These are phyloP conservation scores for Musa schizocarpa DNA, from an alignment of 176 grass and related monocot genomes.

Conservation along the genomic window DNA sequence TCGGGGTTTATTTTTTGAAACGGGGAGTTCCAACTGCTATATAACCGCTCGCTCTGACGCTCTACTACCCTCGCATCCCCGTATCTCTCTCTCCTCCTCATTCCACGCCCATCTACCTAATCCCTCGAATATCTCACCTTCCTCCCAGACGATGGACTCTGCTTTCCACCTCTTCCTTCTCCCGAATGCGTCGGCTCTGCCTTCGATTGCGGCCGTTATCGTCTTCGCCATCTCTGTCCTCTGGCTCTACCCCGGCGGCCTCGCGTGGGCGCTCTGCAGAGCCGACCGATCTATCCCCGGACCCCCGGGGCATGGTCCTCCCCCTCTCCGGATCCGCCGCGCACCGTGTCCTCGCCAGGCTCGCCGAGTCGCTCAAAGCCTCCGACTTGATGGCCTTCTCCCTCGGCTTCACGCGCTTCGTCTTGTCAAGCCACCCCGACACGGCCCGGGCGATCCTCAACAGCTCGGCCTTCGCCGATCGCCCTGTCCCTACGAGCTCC, in stretches of 20 bases:
- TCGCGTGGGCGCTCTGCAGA: conserved; percentile 20
- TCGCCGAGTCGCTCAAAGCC: conserved; percentile 2
- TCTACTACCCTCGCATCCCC: not conserved
- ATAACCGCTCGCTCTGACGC: not conserved
- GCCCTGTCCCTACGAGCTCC: too few species aligned
- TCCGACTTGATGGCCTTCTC: conserved; percentile 32
- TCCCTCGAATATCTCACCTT: not conserved
- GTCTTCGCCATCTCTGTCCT: conserved; percentile 5
- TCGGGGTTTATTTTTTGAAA: too few species aligned
- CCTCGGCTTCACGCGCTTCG: conserved; percentile 27
- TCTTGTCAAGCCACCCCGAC: conserved; percentile 22
- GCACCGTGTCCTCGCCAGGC: conserved; percentile 6
- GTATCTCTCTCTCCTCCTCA: not conserved
- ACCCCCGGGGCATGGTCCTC: conserved; percentile 3
- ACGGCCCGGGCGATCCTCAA: conserved; percentile 29
- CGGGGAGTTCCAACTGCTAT: not conserved
- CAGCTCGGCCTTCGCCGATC: conserved; percentile 30
- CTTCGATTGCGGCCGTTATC: conserved; percentile 16
- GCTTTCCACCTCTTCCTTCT: conserved; percentile 13
- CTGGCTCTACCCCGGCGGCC: conserved; percentile 24
- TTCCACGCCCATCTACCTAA: not conserved
- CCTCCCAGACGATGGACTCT: not conserved
- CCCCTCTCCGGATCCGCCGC: conserved; percentile 22
- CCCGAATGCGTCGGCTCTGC: not conserved
- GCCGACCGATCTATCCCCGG: conserved; percentile 8